These are phyloP conservation scores for Penicillium corylophilum DNA, from an alignment of 2,329 filamentous ascomycete species.

Conservation along the genomic window DNA sequence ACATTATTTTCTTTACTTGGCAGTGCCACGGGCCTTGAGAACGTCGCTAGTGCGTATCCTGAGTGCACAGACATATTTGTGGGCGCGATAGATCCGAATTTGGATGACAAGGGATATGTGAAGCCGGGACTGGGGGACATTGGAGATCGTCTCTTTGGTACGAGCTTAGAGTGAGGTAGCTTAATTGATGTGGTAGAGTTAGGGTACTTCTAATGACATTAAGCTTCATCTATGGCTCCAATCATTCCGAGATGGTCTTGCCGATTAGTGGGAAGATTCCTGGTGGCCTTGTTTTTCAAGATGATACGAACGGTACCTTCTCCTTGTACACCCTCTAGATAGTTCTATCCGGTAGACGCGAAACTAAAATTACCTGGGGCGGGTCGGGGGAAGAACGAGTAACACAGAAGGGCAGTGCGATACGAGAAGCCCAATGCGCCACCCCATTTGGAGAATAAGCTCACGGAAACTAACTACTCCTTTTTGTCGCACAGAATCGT, in stretches of 20 bases:
- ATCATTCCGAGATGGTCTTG: background rate
- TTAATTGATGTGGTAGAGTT: background rate
- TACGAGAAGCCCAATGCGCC: background rate
- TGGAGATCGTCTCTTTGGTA: conserved; percentile 32
- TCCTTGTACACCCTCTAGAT: background rate
- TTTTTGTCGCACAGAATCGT: background rate
- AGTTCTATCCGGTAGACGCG: too few relatives aligned
- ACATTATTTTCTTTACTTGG: conserved; percentile 28
- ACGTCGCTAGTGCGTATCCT: conserved; percentile 25
- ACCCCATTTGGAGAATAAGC: background rate
- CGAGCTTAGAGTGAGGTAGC: conserved; percentile 13
- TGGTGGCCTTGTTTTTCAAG: too few relatives aligned
- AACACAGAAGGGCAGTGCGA: background rate
- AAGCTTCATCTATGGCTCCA: background rate
- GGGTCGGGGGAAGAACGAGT: background rate
- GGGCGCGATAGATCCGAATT: conserved; percentile 22
- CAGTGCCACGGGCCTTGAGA: conserved; percentile 19
- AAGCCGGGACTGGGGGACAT: conserved; percentile 30
- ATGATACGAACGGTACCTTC: background rate
- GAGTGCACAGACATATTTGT: conserved; percentile 28
- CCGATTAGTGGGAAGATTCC: background rate
- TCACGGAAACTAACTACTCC: background rate
- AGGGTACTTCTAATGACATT: background rate
- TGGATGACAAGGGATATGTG: conserved; percentile 29
- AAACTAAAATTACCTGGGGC: background rate